Percentiles rank a stretch among this genome's conserved stretches.
Evolutionary conservation across 495 filamentous ascomycete genomes (phyloP).

Genomic region (Articulospora tetracladia): DNA sequence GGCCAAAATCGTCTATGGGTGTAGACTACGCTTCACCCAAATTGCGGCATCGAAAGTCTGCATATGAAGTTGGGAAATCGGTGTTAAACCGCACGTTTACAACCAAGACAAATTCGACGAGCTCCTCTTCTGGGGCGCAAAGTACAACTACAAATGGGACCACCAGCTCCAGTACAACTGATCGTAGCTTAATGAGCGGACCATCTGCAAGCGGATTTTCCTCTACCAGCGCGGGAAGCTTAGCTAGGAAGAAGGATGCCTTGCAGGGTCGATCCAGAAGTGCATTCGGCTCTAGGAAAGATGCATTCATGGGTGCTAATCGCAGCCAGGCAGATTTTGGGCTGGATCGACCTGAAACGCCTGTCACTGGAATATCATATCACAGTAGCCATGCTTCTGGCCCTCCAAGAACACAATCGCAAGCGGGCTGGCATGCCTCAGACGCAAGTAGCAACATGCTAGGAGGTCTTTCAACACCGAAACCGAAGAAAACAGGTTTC

Average conservation of each 20-base stretch:
- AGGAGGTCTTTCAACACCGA: conserved; percentile 81
- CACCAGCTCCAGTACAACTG: conserved; percentile 69
- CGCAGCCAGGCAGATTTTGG: conserved; percentile 21
- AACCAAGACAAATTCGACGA: conserved; percentile 80
- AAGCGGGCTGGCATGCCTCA: conserved; percentile 41
- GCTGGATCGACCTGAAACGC: conserved; percentile 59
- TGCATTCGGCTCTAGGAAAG: conserved; percentile 47
- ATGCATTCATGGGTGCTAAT: conserved; percentile 27
- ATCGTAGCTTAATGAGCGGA: conserved; percentile 89
- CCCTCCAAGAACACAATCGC: conserved; percentile 41
- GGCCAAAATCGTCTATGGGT: conserved; percentile 49
- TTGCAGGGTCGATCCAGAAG: conserved; percentile 41
- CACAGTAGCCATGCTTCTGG: conserved; percentile 78
- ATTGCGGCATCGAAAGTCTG: conserved; percentile 65
- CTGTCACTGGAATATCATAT: conserved; percentile 73
- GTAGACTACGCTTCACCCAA: conserved; percentile 27
- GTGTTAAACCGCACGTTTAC: conserved; percentile 74
- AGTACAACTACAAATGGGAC: conserved; percentile 72
- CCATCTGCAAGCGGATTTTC: conserved; percentile 86
- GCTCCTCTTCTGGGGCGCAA: conserved; percentile 62
- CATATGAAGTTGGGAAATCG: conserved; percentile 72
- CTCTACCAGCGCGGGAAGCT: conserved; percentile 91
- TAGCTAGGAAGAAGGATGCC: conserved; percentile 64
- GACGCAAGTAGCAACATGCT: conserved; percentile 54
- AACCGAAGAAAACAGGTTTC: conserved; percentile 87